Percentiles rank a stretch among this genome's conserved stretches.
These are phyloP conservation scores for Ilex paraguariensis DNA, from an alignment of 305 asterid species.

Conservation along the genomic window DNA sequence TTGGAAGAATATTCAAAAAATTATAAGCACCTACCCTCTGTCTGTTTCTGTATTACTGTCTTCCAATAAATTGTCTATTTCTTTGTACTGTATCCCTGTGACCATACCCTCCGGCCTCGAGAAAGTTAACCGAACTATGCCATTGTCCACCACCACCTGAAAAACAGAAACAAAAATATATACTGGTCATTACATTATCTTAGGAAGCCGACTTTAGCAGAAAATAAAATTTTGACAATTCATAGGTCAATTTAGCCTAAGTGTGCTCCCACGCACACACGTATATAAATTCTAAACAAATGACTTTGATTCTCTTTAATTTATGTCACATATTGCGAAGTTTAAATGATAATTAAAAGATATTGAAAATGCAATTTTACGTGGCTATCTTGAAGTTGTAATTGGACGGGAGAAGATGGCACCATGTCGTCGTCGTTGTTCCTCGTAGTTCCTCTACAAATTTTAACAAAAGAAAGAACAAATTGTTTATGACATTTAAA, in stretches of 20 bases:
- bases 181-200: neutral
- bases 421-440: constrained; percentile 17
- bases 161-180: neutral
- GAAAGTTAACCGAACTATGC: constrained; percentile 47
- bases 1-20: neutral
- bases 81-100: constrained; percentile 49
- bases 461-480: neutral
- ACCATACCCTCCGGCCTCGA: constrained; percentile 64
- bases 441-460: constrained; percentile 33
- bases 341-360: no score
- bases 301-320: neutral
- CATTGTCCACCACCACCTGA: constrained; percentile 65
- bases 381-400: constrained; percentile 37
- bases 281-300: neutral
- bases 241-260: no score
- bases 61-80: constrained; percentile 58
- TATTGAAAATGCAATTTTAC: constrained; percentile 19
- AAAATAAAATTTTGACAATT: no score
- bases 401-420: constrained; percentile 55
- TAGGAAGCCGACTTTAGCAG: no score
- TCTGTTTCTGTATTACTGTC: constrained; percentile 25
- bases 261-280: no score
- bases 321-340: no score
- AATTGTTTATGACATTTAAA: neutral
- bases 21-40: constrained; percentile 48